A percentile compares a stretch with the other conserved stretches of the same genome.
Evolutionary conservation across 202 grass and related monocot species (phyloP).

Genomic region (Setaria italica): DNA sequence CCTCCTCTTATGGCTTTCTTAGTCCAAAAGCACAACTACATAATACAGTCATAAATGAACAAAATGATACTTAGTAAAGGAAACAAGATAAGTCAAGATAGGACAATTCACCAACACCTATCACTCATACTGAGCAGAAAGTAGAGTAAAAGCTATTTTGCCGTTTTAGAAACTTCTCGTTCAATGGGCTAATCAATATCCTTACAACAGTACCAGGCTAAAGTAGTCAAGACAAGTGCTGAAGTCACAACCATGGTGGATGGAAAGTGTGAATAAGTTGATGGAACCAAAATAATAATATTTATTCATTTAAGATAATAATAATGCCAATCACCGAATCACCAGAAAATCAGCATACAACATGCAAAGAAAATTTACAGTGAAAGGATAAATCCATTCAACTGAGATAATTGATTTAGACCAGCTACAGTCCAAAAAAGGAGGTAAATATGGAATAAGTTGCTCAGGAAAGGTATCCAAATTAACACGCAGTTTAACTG

Average conservation of each 20-base stretch:
- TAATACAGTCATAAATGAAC: neutral
- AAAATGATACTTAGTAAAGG: constrained; percentile 4
- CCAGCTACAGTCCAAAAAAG: neutral
- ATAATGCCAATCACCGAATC: neutral
- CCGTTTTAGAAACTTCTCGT: constrained; percentile 2
- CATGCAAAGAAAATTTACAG: neutral
- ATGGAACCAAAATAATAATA: neutral
- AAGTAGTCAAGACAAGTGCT: neutral
- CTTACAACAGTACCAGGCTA: neutral
- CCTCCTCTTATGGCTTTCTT: neutral
- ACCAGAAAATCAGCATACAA: neutral
- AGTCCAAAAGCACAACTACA: constrained; percentile 9
- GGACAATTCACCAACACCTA: constrained; percentile 24
- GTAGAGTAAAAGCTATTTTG: constrained; percentile 32
- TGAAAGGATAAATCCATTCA: neutral
- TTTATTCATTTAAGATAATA: neutral
- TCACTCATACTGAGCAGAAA: constrained; percentile 29
- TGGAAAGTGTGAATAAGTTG: constrained; percentile 1
- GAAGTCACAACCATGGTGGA: constrained; percentile 15
- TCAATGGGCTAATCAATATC: constrained; percentile 15
- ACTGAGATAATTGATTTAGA: neutral
- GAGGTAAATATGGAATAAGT: neutral
- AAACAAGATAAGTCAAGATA: constrained; percentile 16
- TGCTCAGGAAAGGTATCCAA: neutral
- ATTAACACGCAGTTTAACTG: neutral